Percentiles rank a stretch among this genome's conserved stretches.
Conservation (phyloP, 352 stramenopile species). For the Blastocystis sp. region DNA sequence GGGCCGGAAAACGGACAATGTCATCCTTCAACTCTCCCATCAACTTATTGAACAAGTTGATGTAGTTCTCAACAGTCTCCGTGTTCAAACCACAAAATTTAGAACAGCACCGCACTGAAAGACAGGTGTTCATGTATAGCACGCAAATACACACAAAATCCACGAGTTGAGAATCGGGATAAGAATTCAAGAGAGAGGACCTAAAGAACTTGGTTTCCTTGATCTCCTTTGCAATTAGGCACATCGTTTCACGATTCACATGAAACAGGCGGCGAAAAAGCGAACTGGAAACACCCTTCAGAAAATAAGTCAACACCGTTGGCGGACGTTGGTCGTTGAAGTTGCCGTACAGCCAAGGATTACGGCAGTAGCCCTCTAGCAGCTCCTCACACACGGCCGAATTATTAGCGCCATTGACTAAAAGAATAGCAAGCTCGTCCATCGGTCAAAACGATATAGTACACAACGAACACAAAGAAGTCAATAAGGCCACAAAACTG, state of each 20-base stretch:
- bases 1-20: slow-evolving; percentile 43
- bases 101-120: slow-evolving; percentile 29
- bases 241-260: slow-evolving; percentile 38
- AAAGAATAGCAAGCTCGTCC: slow-evolving; percentile 26
- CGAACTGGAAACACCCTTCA: background rate
- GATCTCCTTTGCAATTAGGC: background rate
- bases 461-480: background rate
- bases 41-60: slow-evolving; percentile 64
- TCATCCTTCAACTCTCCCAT: slow-evolving; percentile 64
- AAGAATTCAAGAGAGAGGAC: background rate
- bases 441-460: background rate
- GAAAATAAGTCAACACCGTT: slow-evolving; percentile 34
- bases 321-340: background rate
- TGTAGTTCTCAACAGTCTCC: background rate
- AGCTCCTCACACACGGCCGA: slow-evolving; percentile 6
- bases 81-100: slow-evolving; percentile 13
- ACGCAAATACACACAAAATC: slow-evolving; percentile 27
- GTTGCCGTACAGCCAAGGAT: background rate
- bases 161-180: background rate
- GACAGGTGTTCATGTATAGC: slow-evolving; percentile 35
- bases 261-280: slow-evolving; percentile 62
- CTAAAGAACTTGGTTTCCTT: slow-evolving; percentile 18
- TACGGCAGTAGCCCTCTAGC: background rate
- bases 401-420: slow-evolving; percentile 32
- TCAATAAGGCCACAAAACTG: background rate